Percentiles rank a stretch among this genome's conserved stretches.
These are phyloP conservation scores for Vitis rotundifolia DNA, from an alignment of 164 flowering plant genomes.

Conservation along the genomic window DNA sequence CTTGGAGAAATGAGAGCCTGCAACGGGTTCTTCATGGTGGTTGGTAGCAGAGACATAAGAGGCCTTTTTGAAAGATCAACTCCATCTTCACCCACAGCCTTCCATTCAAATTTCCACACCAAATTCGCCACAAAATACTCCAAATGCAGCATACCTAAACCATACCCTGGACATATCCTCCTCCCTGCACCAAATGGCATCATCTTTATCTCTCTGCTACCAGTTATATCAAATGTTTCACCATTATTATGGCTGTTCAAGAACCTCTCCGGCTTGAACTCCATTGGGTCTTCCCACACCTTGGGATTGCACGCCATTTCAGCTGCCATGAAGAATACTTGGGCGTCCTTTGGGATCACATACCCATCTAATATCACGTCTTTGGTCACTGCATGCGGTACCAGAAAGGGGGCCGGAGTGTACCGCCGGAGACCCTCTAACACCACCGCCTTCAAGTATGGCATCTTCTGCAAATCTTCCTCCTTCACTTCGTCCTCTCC, in stretches of 20 bases:
- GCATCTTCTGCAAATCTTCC: too few relatives aligned
- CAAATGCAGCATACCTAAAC: slow-evolving; percentile 27
- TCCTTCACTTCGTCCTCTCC: too few relatives aligned
- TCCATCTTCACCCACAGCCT: slow-evolving; percentile 24
- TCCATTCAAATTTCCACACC: slow-evolving; percentile 46
- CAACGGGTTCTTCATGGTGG: slow-evolving; percentile 43
- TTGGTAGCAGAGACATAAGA: slow-evolving; percentile 34
- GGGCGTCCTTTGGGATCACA: slow-evolving; percentile 2
- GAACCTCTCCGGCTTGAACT: slow-evolving; percentile 48
- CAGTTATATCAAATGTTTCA: slow-evolving; percentile 32
- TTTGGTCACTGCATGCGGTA: slow-evolving; percentile 11
- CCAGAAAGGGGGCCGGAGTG: slow-evolving; percentile 11
- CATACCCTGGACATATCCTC: slow-evolving; percentile 34
- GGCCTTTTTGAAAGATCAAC: slow-evolving; percentile 43
- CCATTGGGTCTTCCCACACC: slow-evolving; percentile 7
- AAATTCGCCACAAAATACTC: slow-evolving; percentile 37
- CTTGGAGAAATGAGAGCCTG: slow-evolving; percentile 7
- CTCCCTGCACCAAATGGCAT: slow-evolving; percentile 24
- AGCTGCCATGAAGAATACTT: slow-evolving; percentile 2
- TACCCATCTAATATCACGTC: slow-evolving; percentile 4
- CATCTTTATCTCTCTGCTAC: slow-evolving; percentile 13
- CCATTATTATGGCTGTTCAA: neutral
- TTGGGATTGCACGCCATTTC: too few relatives aligned
- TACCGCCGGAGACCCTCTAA: slow-evolving; percentile 14
- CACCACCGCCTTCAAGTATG: slow-evolving; percentile 8